These are phyloP conservation scores for Trapa bicornis DNA, from an alignment of 345 rosid species.

Conservation along the genomic window DNA sequence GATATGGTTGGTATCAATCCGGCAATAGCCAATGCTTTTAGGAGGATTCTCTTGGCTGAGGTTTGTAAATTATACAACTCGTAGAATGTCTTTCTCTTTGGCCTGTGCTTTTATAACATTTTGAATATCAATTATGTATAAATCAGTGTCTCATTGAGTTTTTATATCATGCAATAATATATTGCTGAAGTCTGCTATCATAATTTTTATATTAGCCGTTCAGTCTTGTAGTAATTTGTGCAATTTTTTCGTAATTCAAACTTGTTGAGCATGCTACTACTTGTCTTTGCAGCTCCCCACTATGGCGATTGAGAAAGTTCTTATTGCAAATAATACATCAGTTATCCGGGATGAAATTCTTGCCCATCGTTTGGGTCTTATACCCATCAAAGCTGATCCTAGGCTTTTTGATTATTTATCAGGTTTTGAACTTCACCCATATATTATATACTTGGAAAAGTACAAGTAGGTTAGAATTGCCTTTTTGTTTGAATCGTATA, in stretches of 20 bases:
- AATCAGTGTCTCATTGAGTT: too few relatives aligned
- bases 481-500: background rate
- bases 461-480: background rate
- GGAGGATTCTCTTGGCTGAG: conserved; percentile 90
- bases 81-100: too few relatives aligned
- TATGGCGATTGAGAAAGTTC: conserved; percentile 90
- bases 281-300: conserved; percentile 54
- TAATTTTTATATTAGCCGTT: background rate
- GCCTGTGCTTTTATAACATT: too few relatives aligned
- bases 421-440: conserved; percentile 24
- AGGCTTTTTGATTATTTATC: conserved; percentile 78
- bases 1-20: conserved; percentile 83
- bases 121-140: too few relatives aligned
- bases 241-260: background rate
- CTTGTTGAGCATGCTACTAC: background rate
- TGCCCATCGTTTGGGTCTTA: conserved; percentile 86
- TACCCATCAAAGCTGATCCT: conserved; percentile 76
- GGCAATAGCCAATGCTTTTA: conserved; percentile 74
- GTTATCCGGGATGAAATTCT: conserved; percentile 84
- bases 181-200: background rate
- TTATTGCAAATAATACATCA: conserved; percentile 82
- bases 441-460: background rate
- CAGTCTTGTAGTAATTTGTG: background rate
- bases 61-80: conserved; percentile 21
- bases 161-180: background rate